Evolutionary conservation across 108 stramenopile genomes (phyloP).

Genomic region (Hondaea fermentalgiana): DNA sequence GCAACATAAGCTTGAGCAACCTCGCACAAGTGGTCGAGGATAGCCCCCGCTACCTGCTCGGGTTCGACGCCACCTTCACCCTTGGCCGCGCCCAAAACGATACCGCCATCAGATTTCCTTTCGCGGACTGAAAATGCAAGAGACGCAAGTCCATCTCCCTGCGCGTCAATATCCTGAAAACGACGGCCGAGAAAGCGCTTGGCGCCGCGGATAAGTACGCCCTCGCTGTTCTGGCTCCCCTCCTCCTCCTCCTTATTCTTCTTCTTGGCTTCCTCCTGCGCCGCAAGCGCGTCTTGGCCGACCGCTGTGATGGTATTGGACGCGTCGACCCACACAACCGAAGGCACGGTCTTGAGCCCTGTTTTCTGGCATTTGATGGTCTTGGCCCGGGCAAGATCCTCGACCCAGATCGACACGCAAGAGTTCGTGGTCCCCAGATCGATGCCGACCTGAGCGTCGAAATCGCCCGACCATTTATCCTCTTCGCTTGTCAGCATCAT

Average conservation of each 20-base stretch:
- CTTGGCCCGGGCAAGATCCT: neutral
- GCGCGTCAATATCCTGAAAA: neutral
- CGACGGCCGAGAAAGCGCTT: neutral
- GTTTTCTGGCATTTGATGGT: constrained; percentile 1
- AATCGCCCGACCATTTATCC: too few species aligned
- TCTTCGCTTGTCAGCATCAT: too few species aligned
- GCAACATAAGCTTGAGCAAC: neutral
- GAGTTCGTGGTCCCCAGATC: constrained; percentile 4
- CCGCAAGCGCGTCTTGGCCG: neutral
- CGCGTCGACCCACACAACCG: neutral
- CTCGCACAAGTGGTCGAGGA: neutral
- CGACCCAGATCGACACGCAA: constrained; percentile 6
- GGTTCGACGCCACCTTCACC: neutral
- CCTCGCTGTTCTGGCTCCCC: neutral
- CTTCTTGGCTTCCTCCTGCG: neutral
- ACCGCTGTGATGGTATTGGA: neutral
- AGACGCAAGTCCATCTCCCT: neutral
- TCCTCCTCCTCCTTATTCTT: neutral
- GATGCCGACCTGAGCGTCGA: neutral
- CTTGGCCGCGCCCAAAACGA: neutral
- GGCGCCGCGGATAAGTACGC: neutral
- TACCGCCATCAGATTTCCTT: neutral
- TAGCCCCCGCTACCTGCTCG: neutral
- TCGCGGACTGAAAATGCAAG: neutral
- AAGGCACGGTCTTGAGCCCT: neutral